Conservation (phyloP, 2,329 filamentous ascomycete species). For the Colletotrichum costaricense region DNA sequence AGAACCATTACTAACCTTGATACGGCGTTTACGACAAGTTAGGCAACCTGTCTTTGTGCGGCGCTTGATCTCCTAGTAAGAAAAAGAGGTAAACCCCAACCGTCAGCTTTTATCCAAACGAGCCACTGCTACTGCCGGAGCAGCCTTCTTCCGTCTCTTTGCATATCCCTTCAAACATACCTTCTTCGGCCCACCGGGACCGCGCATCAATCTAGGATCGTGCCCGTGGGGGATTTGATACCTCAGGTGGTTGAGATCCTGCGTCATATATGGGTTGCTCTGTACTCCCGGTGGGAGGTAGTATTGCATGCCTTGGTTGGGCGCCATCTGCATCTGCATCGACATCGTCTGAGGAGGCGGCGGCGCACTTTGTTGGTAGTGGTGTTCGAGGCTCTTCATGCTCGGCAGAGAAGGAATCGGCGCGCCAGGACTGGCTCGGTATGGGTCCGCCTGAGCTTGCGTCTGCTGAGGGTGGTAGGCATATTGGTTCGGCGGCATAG, state of each 20-base stretch:
- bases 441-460: constrained; percentile 46
- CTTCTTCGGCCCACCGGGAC: constrained; percentile 67
- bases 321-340: constrained; percentile 47
- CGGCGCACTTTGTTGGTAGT: constrained; percentile 41
- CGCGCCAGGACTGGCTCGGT: constrained; percentile 46
- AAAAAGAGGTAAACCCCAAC: constrained; percentile 18
- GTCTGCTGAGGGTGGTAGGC: constrained; percentile 37
- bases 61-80: constrained; percentile 68
- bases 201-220: constrained; percentile 59
- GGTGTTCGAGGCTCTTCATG: constrained; percentile 55
- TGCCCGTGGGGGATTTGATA: constrained; percentile 57
- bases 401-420: constrained; percentile 52
- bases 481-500: constrained; percentile 28
- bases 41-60: constrained; percentile 73
- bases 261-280: constrained; percentile 36
- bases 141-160: neutral
- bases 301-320: constrained; percentile 51
- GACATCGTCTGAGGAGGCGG: constrained; percentile 47
- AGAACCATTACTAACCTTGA: constrained; percentile 65
- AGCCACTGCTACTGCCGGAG: neutral
- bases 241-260: constrained; percentile 58
- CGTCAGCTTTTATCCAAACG: constrained; percentile 10
- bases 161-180: constrained; percentile 49
- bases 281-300: constrained; percentile 49
- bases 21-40: constrained; percentile 70